Evolutionary conservation across 2,329 filamentous ascomycete species (phyloP), one percentile per base, ranked within the genome.

Genomic region (Arthrobotrys iridis): DNA sequence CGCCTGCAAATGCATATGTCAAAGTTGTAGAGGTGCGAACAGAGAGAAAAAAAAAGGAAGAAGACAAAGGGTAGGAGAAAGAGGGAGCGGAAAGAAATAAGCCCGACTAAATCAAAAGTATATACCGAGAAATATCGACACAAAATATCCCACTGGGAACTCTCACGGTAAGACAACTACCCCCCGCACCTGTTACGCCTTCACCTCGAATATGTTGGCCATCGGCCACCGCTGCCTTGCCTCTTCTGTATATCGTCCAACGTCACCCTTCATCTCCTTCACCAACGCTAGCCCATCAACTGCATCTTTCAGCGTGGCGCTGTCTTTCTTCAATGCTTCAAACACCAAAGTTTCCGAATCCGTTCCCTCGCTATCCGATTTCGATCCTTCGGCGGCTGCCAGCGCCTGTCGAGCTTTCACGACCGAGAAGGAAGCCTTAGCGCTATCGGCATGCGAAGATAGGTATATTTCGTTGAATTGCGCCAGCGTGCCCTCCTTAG

Each of bases 401-500:
- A 68, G 30, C 7, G 40, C 62, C 50, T 41, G 71, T 15, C 62
- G 35, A 5, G 46, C 41, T 41, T 57, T 71, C 46, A 78, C 78
- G 59, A 76, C 78, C 86, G 65, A 91, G 86, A 2, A 90, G 84
- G 80, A 92, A 88, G 13, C 84, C 77, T 4, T 87, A 84, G 81
- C 88, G 24, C 55, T 68, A 24, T 48, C 18, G 7, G 20, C 30
- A 3, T 68, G 55, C 1, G 71, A 63, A 18, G 46, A 45, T 59
- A 75, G 48, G 35, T 75, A 75, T 0, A 46, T 91, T 66, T 85
- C 81, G 78, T 87, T 87, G 83, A 94, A 86, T 78, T 86, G 85
- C 43, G 85, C 81, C 15, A 89, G 82, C 81, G 89, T 94, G 20
- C 87, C 86, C 40, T 89, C 84, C 81, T 93, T 94, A 83, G 86